Evolutionary conservation across 1,139 yeast genomes (phyloP), one percentile per base, ranked within the genome.

Genomic region (Sugiyamaella neomexicana): DNA sequence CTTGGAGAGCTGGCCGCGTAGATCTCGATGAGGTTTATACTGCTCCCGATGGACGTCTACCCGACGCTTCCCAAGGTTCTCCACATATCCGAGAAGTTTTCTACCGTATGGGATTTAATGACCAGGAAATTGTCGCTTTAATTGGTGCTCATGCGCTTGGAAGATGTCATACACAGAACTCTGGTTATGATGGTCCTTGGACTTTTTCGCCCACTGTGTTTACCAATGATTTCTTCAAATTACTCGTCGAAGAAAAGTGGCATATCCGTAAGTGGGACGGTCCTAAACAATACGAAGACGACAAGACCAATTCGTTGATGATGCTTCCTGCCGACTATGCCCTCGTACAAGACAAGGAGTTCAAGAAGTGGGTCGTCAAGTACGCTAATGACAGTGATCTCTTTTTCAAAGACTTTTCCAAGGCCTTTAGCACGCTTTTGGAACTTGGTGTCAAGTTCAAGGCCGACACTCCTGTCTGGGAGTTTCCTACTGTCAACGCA

Each of bases 91-190:
- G 89, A 67, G 72, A 75, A 43, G 78, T 86, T 53, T 87, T 86
- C 71, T 72, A 70, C 55, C 81, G 95, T 73, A 76, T 88, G 80
- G 90, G 90, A 9, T 85, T 89, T 71, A 77, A 78, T 60, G 97
- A 89, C 65, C 81, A 84, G 70, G 96, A 90, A 72, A 85, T 86
- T 61, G 96, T 87, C 54, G 91, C 93, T 42, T 76, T 90, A 62
- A 77, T 88, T 64, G 97, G 97, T 60, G 96, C 96, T 39, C 97
- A 90, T 72, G 82, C 87, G 58, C 77, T 89, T 61, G 97, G 97
- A 58, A 73, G 79, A 57, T 87, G 96, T 67, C 96, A 89, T 72
- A 63, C 65, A 41, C 67, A 70, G 48, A 65, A 72, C 45, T 67
- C 75, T 17, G 96, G 96, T 2, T 89, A 72, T 69, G 93, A 86